These are phyloP conservation scores for Aspergillus asperescens DNA, from an alignment of 495 filamentous ascomycete species.

Conservation along the genomic window DNA sequence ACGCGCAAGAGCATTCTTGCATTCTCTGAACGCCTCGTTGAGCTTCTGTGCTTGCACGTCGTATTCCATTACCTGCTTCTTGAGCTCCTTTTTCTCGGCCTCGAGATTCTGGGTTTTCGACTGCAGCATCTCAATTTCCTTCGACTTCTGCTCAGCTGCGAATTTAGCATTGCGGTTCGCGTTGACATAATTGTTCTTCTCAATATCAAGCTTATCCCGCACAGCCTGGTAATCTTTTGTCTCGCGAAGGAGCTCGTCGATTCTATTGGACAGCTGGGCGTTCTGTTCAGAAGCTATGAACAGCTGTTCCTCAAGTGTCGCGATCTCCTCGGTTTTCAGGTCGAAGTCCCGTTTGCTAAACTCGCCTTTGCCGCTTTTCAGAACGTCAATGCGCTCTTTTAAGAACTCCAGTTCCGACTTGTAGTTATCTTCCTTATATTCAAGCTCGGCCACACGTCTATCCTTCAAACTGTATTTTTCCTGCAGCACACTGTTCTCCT, in stretches of 20 bases:
- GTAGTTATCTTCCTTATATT: background rate
- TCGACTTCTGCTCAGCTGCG: conserved; percentile 68
- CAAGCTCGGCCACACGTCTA: background rate
- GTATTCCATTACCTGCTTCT: conserved; percentile 52
- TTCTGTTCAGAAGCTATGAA: background rate
- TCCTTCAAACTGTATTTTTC: background rate
- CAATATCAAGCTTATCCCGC: conserved; percentile 62
- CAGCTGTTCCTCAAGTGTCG: conserved; percentile 52
- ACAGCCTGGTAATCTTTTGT: conserved; percentile 51
- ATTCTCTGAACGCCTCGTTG: conserved; percentile 56
- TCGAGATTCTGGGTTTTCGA: conserved; percentile 64
- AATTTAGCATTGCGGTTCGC: conserved; percentile 75
- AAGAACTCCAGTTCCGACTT: conserved; percentile 51
- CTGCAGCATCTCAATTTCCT: conserved; percentile 64
- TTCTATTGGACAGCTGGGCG: background rate
- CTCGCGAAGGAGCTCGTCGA: conserved; percentile 25
- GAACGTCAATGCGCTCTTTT: conserved; percentile 11
- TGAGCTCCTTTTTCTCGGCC: conserved; percentile 52
- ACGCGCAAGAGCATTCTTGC: conserved; percentile 50
- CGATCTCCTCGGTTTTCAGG: conserved; percentile 51
- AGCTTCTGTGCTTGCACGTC: conserved; percentile 42
- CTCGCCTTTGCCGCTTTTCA: conserved; percentile 43
- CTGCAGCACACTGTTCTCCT: background rate
- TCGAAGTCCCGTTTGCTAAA: conserved; percentile 41
- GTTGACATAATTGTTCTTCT: conserved; percentile 67